Evolutionary conservation across 805 yeast genomes (phyloP).

Genomic region (Kazachstania bromeliacearum): DNA sequence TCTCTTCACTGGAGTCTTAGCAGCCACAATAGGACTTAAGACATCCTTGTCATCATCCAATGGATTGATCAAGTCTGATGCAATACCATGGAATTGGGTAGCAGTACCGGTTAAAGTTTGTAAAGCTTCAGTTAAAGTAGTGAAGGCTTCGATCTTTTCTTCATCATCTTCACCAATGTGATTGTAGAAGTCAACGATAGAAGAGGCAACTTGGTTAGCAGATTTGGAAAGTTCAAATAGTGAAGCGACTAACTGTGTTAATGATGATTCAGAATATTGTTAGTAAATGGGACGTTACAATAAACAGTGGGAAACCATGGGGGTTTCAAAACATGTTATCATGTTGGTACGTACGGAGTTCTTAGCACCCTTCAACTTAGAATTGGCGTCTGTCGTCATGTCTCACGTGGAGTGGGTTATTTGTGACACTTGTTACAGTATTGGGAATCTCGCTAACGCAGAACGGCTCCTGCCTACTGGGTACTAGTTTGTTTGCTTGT

Average conservation of each 20-base stretch:
- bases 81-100: constrained; percentile 23
- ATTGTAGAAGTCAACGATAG: constrained; percentile 69
- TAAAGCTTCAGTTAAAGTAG: constrained; percentile 34
- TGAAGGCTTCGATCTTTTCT: constrained; percentile 37
- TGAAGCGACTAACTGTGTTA: constrained; percentile 55
- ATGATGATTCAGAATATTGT: constrained; percentile 7
- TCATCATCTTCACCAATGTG: constrained; percentile 40
- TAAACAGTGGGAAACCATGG: no score
- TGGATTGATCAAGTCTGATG: constrained; percentile 26
- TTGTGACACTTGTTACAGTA: background rate
- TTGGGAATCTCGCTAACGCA: background rate
- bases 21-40: constrained; percentile 10
- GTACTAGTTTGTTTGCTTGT: background rate
- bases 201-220: constrained; percentile 76
- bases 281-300: no score
- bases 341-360: constrained; percentile 32
- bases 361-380: constrained; percentile 30
- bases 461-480: background rate
- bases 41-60: constrained; percentile 27
- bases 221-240: constrained; percentile 76
- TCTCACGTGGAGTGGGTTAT: background rate
- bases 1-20: constrained; percentile 31
- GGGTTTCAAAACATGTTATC: no score
- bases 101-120: constrained; percentile 33
- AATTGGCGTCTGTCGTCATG: constrained; percentile 27